Percentiles rank a stretch among this genome's conserved stretches.
These are phyloP conservation scores for Phaeosphaeria sp. DNA, from an alignment of 2,329 filamentous ascomycete species.

Conservation along the genomic window DNA sequence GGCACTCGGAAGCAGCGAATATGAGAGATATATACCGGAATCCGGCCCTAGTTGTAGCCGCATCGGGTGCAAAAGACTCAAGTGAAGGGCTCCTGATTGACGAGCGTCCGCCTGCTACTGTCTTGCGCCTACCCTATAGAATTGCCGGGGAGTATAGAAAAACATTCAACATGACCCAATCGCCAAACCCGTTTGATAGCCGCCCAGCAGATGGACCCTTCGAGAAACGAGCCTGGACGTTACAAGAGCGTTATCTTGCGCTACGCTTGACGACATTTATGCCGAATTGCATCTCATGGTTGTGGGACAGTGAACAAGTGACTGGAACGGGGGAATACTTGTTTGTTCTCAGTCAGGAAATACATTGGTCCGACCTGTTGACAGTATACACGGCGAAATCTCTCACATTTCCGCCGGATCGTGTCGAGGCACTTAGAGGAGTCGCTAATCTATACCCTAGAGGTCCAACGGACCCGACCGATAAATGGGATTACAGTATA, in stretches of 20 bases:
- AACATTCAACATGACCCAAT: background rate
- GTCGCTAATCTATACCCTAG: background rate
- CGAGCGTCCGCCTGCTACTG: background rate
- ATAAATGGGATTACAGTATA: too few relatives aligned
- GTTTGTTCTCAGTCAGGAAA: background rate
- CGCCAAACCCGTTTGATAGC: too few relatives aligned
- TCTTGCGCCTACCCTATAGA: background rate
- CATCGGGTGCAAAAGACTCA: background rate
- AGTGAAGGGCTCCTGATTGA: background rate
- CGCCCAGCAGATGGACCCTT: background rate
- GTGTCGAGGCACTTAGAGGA: background rate
- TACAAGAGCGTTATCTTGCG: background rate
- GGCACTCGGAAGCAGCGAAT: background rate
- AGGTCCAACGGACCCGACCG: background rate
- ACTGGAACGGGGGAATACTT: background rate
- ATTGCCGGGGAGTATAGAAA: background rate
- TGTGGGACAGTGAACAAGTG: background rate
- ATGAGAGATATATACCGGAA: background rate
- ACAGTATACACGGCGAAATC: background rate
- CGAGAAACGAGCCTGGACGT: background rate
- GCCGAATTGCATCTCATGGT: background rate
- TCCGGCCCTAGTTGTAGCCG: background rate
- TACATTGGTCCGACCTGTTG: background rate
- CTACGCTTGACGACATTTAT: background rate
- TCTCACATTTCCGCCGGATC: background rate